phyloP scores from a whole-genome alignment of 495 filamentous ascomycete species.

The Aspergillus biplanus region DNA sequence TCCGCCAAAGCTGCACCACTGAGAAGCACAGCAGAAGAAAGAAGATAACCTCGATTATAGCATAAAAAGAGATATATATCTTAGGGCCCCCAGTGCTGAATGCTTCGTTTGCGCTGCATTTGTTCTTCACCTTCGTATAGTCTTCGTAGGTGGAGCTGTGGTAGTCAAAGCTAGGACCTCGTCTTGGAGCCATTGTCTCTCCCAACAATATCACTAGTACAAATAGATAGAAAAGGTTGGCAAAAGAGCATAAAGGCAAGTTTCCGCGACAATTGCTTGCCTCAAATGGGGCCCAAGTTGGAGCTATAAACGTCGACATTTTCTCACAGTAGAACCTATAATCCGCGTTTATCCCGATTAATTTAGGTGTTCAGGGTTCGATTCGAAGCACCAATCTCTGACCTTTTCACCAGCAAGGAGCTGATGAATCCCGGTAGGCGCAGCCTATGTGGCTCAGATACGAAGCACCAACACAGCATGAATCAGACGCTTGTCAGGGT shows the following conservation, averaged over 20 bases:
- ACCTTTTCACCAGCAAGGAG: background rate
- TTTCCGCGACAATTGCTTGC: too few relatives aligned
- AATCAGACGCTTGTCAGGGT: background rate
- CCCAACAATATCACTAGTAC: background rate
- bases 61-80: background rate
- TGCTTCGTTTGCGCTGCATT: background rate
- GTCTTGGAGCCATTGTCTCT: background rate
- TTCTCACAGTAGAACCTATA: background rate
- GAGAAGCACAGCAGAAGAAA: background rate
- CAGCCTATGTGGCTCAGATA: too few relatives aligned
- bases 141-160: background rate
- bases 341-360: background rate
- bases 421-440: background rate
- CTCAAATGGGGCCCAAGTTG: too few relatives aligned
- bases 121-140: background rate
- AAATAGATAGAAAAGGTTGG: background rate
- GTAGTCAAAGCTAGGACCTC: conserved; percentile 1
- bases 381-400: background rate
- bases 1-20: background rate
- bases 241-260: too few relatives aligned
- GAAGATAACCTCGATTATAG: background rate
- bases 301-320: background rate
- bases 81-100: background rate
- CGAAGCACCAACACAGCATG: background rate
- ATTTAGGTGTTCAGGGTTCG: background rate